Conservation (phyloP, 148 eudicot species). For the Camellia japonica region DNA sequence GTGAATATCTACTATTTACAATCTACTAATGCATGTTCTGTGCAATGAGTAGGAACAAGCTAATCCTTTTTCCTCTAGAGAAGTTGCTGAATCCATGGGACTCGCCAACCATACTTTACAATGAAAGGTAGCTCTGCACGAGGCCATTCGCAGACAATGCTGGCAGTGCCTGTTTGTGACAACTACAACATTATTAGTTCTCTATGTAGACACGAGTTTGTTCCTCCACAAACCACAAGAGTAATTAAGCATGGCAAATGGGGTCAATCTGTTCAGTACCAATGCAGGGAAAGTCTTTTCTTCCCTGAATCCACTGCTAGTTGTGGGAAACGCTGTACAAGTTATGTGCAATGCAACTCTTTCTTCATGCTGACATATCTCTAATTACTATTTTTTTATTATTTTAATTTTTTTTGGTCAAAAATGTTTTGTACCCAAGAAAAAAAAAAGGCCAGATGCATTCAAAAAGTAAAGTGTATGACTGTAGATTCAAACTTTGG, state of each 20-base stretch:
- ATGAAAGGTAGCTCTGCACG: slow-evolving; percentile 12
- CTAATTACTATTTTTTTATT: too few relatives aligned
- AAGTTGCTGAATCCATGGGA: slow-evolving; percentile 59
- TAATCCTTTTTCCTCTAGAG: slow-evolving; percentile 41
- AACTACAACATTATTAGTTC: not conserved
- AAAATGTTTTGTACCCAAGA: too few relatives aligned
- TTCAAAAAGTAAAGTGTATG: too few relatives aligned
- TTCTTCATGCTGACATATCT: too few relatives aligned
- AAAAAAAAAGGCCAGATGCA: too few relatives aligned
- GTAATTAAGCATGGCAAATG: not conserved
- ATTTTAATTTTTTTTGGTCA: too few relatives aligned
- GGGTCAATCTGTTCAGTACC: not conserved
- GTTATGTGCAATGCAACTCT: too few relatives aligned
- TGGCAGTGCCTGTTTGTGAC: not conserved
- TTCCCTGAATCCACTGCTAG: too few relatives aligned
- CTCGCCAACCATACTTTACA: slow-evolving; percentile 38
- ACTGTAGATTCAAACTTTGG: too few relatives aligned
- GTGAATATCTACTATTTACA: not conserved
- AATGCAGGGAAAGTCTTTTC: not conserved
- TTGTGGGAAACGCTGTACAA: too few relatives aligned
- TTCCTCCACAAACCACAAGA: not conserved
- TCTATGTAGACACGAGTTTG: not conserved
- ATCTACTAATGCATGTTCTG: slow-evolving; percentile 8
- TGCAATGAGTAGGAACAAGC: slow-evolving; percentile 48
- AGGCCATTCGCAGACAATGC: not conserved